Conservation (phyloP, 768 basidiomycete species). For the Xerocomellus intermedius region DNA sequence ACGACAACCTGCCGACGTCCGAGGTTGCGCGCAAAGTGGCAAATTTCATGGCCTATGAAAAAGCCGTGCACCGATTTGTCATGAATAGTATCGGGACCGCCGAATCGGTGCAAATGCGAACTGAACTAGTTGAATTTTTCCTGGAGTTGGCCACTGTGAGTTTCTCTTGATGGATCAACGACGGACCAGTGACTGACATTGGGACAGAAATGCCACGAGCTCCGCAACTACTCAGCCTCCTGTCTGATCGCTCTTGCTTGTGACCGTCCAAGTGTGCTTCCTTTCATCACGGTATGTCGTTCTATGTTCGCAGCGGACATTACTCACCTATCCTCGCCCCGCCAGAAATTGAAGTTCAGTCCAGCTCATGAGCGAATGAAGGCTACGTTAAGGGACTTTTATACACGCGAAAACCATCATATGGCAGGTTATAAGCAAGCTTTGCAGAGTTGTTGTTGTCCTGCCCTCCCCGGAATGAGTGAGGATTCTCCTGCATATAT, state of each 20-base stretch:
- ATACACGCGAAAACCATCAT: slow-evolving; percentile 25
- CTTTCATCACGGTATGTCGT: slow-evolving; percentile 24
- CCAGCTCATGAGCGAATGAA: slow-evolving; percentile 22
- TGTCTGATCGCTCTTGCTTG: slow-evolving; percentile 43
- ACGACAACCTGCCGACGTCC: slow-evolving; percentile 24
- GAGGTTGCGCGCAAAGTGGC: slow-evolving; percentile 31
- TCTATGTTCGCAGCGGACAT: neutral
- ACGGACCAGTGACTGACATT: neutral
- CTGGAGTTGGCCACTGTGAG: slow-evolving; percentile 44
- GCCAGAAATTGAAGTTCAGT: slow-evolving; percentile 28
- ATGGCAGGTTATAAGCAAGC: slow-evolving; percentile 32
- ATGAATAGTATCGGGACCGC: slow-evolving; percentile 36
- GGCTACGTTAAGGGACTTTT: slow-evolving; percentile 19
- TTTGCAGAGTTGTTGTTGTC: slow-evolving; percentile 27
- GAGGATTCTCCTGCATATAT: neutral
- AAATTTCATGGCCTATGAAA: slow-evolving; percentile 37
- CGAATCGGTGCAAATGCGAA: slow-evolving; percentile 19
- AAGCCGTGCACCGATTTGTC: slow-evolving; percentile 41
- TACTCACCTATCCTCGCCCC: neutral
- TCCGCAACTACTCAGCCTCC: slow-evolving; percentile 47
- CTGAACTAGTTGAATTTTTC: slow-evolving; percentile 40
- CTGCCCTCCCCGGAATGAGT: slow-evolving; percentile 36
- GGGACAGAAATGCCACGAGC: slow-evolving; percentile 41
- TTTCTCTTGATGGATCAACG: neutral
- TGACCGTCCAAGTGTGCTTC: slow-evolving; percentile 37